Conservation (phyloP, 805 yeast genomes). For the Middelhovenomyces tepae region DNA sequence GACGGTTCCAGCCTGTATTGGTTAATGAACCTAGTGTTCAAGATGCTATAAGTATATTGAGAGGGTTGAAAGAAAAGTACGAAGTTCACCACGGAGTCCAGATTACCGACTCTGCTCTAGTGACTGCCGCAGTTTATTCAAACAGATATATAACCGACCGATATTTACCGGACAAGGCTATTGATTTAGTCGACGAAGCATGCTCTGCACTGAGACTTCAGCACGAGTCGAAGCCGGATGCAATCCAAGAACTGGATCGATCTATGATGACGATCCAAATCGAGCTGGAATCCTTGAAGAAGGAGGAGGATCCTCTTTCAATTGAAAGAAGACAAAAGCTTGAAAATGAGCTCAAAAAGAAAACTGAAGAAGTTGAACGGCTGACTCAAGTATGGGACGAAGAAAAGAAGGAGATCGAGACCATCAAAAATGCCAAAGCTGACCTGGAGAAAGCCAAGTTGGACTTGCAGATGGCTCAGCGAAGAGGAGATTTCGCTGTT, state of each 20-base stretch:
- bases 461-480: constrained; percentile 73
- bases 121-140: constrained; percentile 84
- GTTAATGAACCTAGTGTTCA: constrained; percentile 84
- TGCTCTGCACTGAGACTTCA: constrained; percentile 90
- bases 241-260: constrained; percentile 81
- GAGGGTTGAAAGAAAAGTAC: constrained; percentile 89
- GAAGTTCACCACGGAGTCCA: constrained; percentile 98
- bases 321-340: constrained; percentile 67
- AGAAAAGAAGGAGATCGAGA: constrained; percentile 69
- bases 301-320: constrained; percentile 83
- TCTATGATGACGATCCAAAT: constrained; percentile 88
- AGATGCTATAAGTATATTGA: constrained; percentile 81
- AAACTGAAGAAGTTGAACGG: constrained; percentile 56
- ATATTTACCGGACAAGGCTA: constrained; percentile 91
- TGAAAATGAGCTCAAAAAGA: constrained; percentile 54
- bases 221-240: constrained; percentile 96
- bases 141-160: constrained; percentile 88
- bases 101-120: constrained; percentile 84
- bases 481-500: constrained; percentile 75
- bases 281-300: constrained; percentile 86
- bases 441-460: constrained; percentile 76
- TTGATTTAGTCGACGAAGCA: constrained; percentile 94
- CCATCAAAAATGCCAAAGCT: constrained; percentile 68
- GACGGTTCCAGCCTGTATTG: constrained; percentile 84
- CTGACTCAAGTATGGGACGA: constrained; percentile 80